Evolutionary conservation across 306 rosid genomes (phyloP).

Genomic region (Purshia tridentata): DNA sequence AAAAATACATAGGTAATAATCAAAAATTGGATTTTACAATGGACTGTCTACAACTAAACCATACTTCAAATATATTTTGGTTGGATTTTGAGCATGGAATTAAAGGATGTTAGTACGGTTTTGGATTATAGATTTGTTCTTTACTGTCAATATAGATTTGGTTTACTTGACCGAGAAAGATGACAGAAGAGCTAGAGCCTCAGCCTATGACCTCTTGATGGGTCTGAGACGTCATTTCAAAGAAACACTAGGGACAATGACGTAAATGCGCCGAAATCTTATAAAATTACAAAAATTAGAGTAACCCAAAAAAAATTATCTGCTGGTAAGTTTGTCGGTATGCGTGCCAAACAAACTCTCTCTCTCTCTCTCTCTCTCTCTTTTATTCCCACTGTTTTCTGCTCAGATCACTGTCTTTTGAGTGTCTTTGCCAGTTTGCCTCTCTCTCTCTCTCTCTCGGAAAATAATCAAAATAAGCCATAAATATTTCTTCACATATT

Average conservation of each 20-base stretch:
- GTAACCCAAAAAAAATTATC: not conserved
- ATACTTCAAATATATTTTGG: too few relatives aligned
- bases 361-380: slow-evolving; percentile 20
- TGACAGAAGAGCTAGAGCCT: slow-evolving; percentile 21
- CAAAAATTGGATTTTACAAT: too few relatives aligned
- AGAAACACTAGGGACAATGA: slow-evolving; percentile 61
- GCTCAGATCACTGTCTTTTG: slow-evolving; percentile 44
- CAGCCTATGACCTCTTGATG: slow-evolving; percentile 13
- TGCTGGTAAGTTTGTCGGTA: slow-evolving; percentile 50
- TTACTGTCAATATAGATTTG: slow-evolving; percentile 27
- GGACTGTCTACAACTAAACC: too few relatives aligned
- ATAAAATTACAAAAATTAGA: not conserved
- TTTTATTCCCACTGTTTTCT: slow-evolving; percentile 42
- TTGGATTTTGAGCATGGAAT: too few relatives aligned
- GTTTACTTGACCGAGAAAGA: slow-evolving; percentile 22
- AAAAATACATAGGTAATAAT: too few relatives aligned
- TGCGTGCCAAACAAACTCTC: slow-evolving; percentile 35
- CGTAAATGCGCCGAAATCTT: slow-evolving; percentile 64
- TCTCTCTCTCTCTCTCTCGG: slow-evolving; percentile 1
- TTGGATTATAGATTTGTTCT: slow-evolving; percentile 14
- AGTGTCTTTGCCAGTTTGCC: not conserved
- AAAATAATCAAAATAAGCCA: not conserved
- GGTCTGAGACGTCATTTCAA: slow-evolving; percentile 51
- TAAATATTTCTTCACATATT: not conserved
- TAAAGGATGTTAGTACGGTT: not conserved